These are phyloP conservation scores for Alternaria atra DNA, from an alignment of 2,329 filamentous ascomycete species.

Conservation along the genomic window DNA sequence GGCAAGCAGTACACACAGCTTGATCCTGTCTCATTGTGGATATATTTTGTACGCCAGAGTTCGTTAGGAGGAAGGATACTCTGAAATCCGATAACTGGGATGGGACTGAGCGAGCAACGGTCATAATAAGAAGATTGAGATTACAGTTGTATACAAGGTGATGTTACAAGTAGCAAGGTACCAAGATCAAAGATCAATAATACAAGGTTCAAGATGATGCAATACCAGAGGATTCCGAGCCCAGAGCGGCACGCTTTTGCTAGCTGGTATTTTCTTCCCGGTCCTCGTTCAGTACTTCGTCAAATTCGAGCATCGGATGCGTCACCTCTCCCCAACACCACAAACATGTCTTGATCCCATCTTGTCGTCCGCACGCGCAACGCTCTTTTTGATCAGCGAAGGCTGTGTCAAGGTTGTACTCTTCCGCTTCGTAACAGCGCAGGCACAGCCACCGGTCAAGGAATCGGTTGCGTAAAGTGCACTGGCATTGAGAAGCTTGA, in stretches of 20 bases:
- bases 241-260: not conserved
- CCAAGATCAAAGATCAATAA: not conserved
- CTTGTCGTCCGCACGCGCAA: conserved; percentile 20
- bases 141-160: not conserved
- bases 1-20: not conserved
- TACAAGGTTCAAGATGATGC: not conserved
- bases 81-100: not conserved
- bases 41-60: too few relatives aligned
- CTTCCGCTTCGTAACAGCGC: conserved; percentile 29
- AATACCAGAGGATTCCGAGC: not conserved
- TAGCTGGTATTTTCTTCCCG: not conserved
- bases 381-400: conserved; percentile 5
- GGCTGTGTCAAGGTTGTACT: conserved; percentile 5
- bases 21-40: not conserved
- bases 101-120: not conserved
- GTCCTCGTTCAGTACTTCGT: not conserved
- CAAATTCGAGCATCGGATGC: not conserved
- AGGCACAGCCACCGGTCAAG: conserved; percentile 36
- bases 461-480: conserved; percentile 28
- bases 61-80: not conserved
- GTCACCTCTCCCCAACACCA: conserved; percentile 28
- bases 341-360: conserved; percentile 18
- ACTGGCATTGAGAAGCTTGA: conserved; percentile 19
- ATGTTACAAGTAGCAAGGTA: not conserved
- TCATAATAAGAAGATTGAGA: not conserved